A percentile compares a stretch with the other conserved stretches of the same genome.
These are phyloP conservation scores for Neurospora sp. DNA, from an alignment of 495 filamentous ascomycete species.

Conservation along the genomic window DNA sequence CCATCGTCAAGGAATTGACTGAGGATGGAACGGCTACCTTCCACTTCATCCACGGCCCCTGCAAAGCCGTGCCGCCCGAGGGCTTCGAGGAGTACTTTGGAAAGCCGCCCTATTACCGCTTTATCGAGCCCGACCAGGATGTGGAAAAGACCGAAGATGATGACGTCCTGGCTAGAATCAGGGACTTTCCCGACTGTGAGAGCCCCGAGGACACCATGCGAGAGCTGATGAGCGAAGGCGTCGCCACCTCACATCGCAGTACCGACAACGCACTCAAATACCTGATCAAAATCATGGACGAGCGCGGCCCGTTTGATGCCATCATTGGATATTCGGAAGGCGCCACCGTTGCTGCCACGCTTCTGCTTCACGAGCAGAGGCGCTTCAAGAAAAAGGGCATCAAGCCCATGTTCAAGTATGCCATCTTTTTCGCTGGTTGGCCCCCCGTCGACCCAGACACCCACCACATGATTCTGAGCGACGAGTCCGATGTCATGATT, in stretches of 20 bases:
- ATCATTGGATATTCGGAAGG: constrained; percentile 57
- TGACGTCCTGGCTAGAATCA: constrained; percentile 39
- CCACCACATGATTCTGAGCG: constrained; percentile 37
- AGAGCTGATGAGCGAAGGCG: constrained; percentile 39
- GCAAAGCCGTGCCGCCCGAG: constrained; percentile 36
- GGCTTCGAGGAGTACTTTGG: constrained; percentile 46
- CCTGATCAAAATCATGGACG: constrained; percentile 37
- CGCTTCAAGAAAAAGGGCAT: constrained; percentile 35
- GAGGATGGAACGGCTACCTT: constrained; percentile 35
- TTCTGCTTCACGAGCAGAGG: constrained; percentile 44
- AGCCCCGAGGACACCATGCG: constrained; percentile 40
- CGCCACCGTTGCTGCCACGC: constrained; percentile 45
- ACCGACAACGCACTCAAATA: constrained; percentile 33
- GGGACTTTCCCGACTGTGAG: constrained; percentile 39
- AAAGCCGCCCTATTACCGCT: constrained; percentile 39
- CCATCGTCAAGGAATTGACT: constrained; percentile 36
- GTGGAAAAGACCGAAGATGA: constrained; percentile 29
- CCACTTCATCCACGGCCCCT: constrained; percentile 37
- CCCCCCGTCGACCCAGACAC: constrained; percentile 41
- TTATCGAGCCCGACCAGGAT: constrained; percentile 37
- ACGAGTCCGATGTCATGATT: constrained; percentile 43
- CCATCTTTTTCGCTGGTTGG: constrained; percentile 49
- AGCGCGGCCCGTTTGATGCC: constrained; percentile 40
- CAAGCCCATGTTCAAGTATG: constrained; percentile 43
- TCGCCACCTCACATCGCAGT: constrained; percentile 32